A percentile compares a stretch with the other conserved stretches of the same genome.
phyloP scores from a whole-genome alignment of 225 moss, liverwort and hornwort species.

The Pseudisothecium myosuroides region DNA sequence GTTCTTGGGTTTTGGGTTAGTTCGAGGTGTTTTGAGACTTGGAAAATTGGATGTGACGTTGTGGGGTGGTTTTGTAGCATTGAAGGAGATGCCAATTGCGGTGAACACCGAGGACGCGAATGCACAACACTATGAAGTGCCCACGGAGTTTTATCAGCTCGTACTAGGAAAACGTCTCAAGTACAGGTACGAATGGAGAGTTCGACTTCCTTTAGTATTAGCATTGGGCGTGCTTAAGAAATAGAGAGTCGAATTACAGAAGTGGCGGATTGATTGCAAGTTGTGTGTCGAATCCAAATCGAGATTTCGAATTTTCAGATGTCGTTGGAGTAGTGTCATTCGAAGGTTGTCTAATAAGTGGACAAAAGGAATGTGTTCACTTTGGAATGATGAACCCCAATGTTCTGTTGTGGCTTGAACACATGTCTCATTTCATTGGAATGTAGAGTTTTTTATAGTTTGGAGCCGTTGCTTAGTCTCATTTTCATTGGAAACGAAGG shows the following conservation, averaged over 20 bases:
- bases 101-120: constrained; percentile 78
- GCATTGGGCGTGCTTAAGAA: neutral
- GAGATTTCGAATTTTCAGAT: neutral
- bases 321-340: neutral
- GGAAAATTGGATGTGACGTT: neutral
- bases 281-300: neutral
- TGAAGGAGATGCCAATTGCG: constrained; percentile 94
- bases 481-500: neutral
- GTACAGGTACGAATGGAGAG: constrained; percentile 37
- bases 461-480: neutral
- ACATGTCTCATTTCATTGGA: neutral
- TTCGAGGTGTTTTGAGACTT: neutral
- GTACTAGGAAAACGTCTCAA: constrained; percentile 86
- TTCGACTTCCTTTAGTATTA: neutral
- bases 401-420: neutral
- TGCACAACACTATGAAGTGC: constrained; percentile 89
- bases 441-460: neutral
- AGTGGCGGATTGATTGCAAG: neutral
- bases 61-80: constrained; percentile 25
- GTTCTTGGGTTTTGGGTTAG: neutral
- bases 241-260: too few species aligned
- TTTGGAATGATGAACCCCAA: neutral
- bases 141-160: constrained; percentile 70
- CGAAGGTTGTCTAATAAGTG: neutral
- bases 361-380: neutral